Evolutionary conservation across 441 rosid genomes (phyloP), one percentile per base, ranked within the genome.

Genomic region (Syzygium syzygioides): DNA sequence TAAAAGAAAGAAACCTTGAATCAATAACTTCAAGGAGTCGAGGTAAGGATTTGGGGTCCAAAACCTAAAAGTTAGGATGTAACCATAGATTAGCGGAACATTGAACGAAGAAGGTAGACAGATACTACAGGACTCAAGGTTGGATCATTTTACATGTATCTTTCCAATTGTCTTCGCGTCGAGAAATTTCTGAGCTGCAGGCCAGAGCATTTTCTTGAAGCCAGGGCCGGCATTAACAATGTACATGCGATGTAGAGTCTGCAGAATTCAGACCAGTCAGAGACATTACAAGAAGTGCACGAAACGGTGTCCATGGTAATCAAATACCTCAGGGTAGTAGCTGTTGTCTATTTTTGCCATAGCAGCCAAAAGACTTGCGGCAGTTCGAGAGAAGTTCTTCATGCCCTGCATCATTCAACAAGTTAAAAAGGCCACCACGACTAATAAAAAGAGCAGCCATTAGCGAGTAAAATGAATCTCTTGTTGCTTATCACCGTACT

Each of bases 171-270:
- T 98, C 92, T 94, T 96, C 91, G 94, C 91, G 90, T 98, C 99
- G 66, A 98, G 98, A 94, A 96, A 94, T 87, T 97, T 98, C 91
- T 97, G 99, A 15, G 99, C 99, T 62, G 97, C 97, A 90, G 99
- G 99, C 99, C 99, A 98, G 87, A 97, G 98, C 98, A 97, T 93
- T 92, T 93, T 97, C 90, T 96, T 98, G 94, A 98, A 98, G 85
- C 96, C 99, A 85, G 99, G 93, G 86, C 99, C 99, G 86, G 99
- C 99, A 91, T 98, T 98, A 87, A 98, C 98, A 88, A 98, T 87
- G 91, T 93, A 97, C 99, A 98, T 96, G 79, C 95, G 92, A 90
- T 98, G 95, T 89, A 98, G 91, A 48, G 99, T 98, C 99, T 98
- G 96, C 80, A 90, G 86, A 87, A 90, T 7, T 79, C 37, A 85